These are phyloP conservation scores for Iris pallida DNA, from an alignment of 116 monocot genomes.

Conservation along the genomic window DNA sequence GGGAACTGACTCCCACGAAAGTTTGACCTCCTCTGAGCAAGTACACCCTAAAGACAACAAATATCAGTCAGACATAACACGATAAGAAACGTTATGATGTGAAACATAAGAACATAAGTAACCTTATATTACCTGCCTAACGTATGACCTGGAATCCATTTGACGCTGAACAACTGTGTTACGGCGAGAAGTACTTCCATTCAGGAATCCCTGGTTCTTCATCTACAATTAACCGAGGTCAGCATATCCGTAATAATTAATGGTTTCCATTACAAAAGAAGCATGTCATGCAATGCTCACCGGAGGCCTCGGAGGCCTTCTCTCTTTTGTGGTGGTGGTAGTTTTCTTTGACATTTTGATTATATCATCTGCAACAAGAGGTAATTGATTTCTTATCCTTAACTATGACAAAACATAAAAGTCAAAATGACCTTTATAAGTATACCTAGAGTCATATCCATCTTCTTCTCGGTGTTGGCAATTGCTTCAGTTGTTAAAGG, in stretches of 20 bases:
- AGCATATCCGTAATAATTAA: conserved; percentile 2
- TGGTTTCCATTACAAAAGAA: not conserved
- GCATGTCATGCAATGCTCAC: conserved; percentile 25
- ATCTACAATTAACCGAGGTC: conserved; percentile 26
- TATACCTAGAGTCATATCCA: conserved; percentile 94
- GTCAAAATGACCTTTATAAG: not conserved
- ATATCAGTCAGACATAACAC: not conserved
- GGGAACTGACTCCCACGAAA: conserved; percentile 60
- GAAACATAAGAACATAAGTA: not conserved
- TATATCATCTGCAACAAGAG: conserved; percentile 60
- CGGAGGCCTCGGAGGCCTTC: conserved; percentile 40
- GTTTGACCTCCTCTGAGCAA: conserved; percentile 71
- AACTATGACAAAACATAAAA: no score
- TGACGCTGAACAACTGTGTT: conserved; percentile 40
- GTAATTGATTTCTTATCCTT: no score
- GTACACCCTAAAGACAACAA: conserved; percentile 33
- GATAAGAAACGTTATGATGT: not conserved
- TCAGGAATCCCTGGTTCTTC: conserved; percentile 43
- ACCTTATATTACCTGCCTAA: conserved; percentile 56
- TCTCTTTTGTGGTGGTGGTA: conserved; percentile 24
- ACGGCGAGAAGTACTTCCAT: conserved; percentile 20
- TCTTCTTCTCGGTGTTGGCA: conserved; percentile 85
- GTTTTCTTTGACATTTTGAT: conserved; percentile 92
- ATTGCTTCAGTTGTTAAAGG: conserved; percentile 52
- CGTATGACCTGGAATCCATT: conserved; percentile 59